phyloP scores from a whole-genome alignment of 306 rosid species.

The Vigna hirtella region DNA sequence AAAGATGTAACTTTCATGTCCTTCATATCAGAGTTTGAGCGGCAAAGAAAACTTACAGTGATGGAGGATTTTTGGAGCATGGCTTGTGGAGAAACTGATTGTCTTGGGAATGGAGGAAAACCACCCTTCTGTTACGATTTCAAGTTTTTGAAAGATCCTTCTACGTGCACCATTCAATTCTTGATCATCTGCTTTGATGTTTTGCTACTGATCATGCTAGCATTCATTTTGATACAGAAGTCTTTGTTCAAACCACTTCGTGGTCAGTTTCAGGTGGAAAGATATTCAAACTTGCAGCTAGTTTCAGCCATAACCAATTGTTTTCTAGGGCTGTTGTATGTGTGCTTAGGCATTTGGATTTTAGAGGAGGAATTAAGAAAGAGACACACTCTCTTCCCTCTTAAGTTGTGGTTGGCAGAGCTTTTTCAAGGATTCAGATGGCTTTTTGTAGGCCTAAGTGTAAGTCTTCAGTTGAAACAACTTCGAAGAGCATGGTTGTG shows the following conservation, averaged over 20 bases:
- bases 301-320: conserved; percentile 51
- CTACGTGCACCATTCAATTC: conserved; percentile 55
- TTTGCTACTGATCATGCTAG: conserved; percentile 55
- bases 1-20: not conserved
- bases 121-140: conserved; percentile 40
- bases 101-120: conserved; percentile 40
- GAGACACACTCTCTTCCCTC: conserved; percentile 50
- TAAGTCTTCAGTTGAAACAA: conserved; percentile 49
- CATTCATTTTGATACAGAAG: conserved; percentile 50
- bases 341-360: conserved; percentile 57
- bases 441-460: conserved; percentile 50
- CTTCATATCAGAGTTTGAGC: conserved; percentile 29
- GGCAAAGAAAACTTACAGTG: not conserved
- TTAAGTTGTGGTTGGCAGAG: conserved; percentile 48
- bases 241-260: conserved; percentile 42
- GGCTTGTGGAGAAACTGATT: conserved; percentile 57
- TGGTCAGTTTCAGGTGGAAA: conserved; percentile 11
- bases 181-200: conserved; percentile 50
- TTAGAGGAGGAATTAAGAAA: conserved; percentile 58
- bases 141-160: conserved; percentile 50
- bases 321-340: conserved; percentile 52
- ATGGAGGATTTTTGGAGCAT: conserved; percentile 54
- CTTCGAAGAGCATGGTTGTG: conserved; percentile 48
- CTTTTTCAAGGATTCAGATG: conserved; percentile 58
- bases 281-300: conserved; percentile 46